Evolutionary conservation across 106 monocot genomes (phyloP).

Genomic region (Chionographis japonica): DNA sequence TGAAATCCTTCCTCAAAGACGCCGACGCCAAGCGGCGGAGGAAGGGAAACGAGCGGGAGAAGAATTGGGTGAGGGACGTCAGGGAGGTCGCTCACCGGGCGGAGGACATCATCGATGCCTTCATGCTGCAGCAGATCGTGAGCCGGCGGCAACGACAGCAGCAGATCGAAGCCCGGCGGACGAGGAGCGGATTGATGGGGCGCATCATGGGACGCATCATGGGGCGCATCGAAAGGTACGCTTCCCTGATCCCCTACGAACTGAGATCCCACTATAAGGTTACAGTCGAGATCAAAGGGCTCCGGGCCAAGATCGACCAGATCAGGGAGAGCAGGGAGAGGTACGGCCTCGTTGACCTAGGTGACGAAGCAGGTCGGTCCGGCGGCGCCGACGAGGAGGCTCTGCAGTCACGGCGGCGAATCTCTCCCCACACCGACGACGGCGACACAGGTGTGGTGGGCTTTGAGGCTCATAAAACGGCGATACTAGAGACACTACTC

Average conservation of each 20-base stretch:
- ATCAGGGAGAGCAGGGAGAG: no score
- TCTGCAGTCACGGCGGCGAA: no score
- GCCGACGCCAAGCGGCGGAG: slow-evolving; percentile 12
- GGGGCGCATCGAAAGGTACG: background rate
- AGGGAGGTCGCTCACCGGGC: slow-evolving; percentile 15
- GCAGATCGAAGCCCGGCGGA: no score
- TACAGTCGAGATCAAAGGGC: background rate
- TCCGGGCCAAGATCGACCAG: background rate
- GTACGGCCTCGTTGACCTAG: no score
- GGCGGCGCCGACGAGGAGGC: no score
- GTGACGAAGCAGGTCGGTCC: no score
- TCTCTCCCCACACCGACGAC: no score
- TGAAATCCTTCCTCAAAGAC: slow-evolving; percentile 19
- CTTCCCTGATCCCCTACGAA: background rate
- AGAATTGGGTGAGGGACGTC: slow-evolving; percentile 10
- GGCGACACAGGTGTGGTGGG: no score
- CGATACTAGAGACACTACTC: no score
- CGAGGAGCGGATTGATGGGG: background rate
- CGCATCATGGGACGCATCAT: background rate
- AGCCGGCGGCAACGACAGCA: background rate
- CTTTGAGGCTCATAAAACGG: no score
- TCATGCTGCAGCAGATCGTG: background rate
- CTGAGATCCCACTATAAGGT: background rate
- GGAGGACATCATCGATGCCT: slow-evolving; percentile 14
- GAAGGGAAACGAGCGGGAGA: background rate